These are phyloP conservation scores for Pyrenophora teres DNA, from an alignment of 2,329 filamentous ascomycete species.

Conservation along the genomic window DNA sequence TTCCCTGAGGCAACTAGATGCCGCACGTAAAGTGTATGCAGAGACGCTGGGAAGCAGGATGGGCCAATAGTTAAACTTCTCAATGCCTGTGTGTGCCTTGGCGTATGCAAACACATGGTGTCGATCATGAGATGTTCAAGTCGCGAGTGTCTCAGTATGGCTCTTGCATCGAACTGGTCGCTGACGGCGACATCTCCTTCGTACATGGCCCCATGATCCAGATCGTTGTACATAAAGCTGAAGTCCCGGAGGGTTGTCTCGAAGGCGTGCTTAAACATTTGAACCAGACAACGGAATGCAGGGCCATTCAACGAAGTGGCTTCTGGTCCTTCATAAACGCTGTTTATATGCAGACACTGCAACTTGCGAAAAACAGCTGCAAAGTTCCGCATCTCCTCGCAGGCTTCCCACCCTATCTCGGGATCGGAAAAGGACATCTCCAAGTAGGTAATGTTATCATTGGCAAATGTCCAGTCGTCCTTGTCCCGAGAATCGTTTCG, in stretches of 20 bases:
- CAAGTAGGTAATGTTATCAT: constrained; percentile 4
- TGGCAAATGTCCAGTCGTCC: constrained; percentile 7
- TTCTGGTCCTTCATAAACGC: background rate
- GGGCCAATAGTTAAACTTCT: constrained; percentile 10
- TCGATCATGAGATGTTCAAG: constrained; percentile 10
- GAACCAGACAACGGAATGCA: constrained; percentile 9
- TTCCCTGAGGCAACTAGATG: constrained; percentile 6
- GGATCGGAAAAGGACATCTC: constrained; percentile 9
- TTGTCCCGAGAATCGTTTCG: background rate
- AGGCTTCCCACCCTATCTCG: background rate
- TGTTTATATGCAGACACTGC: constrained; percentile 2
- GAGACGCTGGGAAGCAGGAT: constrained; percentile 9
- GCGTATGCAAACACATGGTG: constrained; percentile 13
- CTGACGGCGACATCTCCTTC: background rate
- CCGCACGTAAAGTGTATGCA: constrained; percentile 13
- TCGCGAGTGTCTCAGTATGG: constrained; percentile 8
- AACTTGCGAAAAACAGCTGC: constrained; percentile 5
- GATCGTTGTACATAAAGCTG: constrained; percentile 5
- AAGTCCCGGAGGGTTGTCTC: constrained; percentile 11
- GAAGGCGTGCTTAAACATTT: constrained; percentile 9
- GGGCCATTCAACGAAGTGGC: background rate
- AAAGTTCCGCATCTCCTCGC: constrained; percentile 5
- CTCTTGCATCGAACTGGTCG: constrained; percentile 1
- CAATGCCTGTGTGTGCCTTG: background rate
- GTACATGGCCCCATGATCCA: background rate